Conservation (phyloP, 2,329 filamentous ascomycete genomes). For the Aspergillus nomiae region DNA sequence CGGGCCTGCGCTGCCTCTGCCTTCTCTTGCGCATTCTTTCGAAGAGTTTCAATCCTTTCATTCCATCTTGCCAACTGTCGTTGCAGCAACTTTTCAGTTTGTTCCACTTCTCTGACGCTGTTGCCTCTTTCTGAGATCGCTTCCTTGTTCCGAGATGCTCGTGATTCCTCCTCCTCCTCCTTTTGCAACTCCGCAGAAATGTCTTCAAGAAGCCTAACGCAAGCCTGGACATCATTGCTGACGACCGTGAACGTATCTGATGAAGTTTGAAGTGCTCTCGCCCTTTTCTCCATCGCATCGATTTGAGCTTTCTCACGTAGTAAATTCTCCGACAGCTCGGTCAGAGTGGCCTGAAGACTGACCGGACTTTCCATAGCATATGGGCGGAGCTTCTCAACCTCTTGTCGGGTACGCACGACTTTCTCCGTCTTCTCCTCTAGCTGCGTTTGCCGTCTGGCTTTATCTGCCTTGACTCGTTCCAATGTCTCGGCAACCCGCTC, state of each 20-base stretch:
- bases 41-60: conserved; percentile 81
- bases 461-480: conserved; percentile 79
- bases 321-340: conserved; percentile 78
- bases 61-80: conserved; percentile 84
- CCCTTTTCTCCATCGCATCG: conserved; percentile 80
- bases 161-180: conserved; percentile 85
- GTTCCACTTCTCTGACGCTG: conserved; percentile 87
- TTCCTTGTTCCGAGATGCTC: conserved; percentile 80
- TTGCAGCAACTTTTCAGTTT: conserved; percentile 79
- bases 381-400: conserved; percentile 84
- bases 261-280: conserved; percentile 88
- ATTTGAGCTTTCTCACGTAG: conserved; percentile 79
- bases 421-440: conserved; percentile 54
- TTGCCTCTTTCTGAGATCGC: conserved; percentile 85
- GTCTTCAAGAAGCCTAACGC: conserved; percentile 87
- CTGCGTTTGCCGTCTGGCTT: conserved; percentile 69
- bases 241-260: conserved; percentile 87
- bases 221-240: conserved; percentile 79
- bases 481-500: conserved; percentile 80
- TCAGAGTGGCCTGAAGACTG: conserved; percentile 76
- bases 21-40: conserved; percentile 78
- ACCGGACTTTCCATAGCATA: conserved; percentile 90
- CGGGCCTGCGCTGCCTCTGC: conserved; percentile 77
- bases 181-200: conserved; percentile 80
- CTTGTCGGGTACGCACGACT: conserved; percentile 70